Percentiles rank a stretch among this genome's conserved stretches.
These are phyloP conservation scores for Globisporangium camurandrum DNA, from an alignment of 352 stramenopile genomes.

Conservation along the genomic window DNA sequence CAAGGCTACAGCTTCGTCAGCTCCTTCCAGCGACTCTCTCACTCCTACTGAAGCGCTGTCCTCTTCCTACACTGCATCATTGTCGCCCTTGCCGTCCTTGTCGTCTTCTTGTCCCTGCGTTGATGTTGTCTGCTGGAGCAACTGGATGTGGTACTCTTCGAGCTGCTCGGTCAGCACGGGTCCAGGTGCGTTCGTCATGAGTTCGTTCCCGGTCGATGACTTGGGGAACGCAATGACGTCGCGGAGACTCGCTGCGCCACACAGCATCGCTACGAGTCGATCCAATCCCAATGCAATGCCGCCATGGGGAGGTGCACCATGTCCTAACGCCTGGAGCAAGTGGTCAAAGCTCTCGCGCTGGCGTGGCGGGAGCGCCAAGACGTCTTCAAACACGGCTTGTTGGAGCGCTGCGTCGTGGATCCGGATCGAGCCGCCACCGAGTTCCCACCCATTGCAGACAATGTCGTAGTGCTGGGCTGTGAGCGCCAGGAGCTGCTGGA, in stretches of 20 bases:
- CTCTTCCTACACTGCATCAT: no score
- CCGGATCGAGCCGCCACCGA: constrained; percentile 82
- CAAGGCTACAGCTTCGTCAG: no score
- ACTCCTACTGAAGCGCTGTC: no score
- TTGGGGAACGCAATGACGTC: constrained; percentile 91
- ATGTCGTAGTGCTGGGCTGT: constrained; percentile 83
- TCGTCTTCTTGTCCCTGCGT: no score
- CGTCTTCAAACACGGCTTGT: constrained; percentile 65
- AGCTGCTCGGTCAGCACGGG: constrained; percentile 60
- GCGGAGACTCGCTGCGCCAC: constrained; percentile 62
- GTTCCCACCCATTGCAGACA: constrained; percentile 85
- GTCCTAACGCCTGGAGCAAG: constrained; percentile 66
- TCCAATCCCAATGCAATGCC: constrained; percentile 85
- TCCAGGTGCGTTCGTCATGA: constrained; percentile 78
- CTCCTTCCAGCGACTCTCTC: no score
- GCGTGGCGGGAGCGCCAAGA: constrained; percentile 56
- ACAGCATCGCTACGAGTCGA: constrained; percentile 79
- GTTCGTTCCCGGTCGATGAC: constrained; percentile 79
- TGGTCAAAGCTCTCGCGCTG: constrained; percentile 82
- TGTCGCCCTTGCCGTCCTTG: no score
- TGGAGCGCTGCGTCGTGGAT: constrained; percentile 74
- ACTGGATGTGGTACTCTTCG: constrained; percentile 70
- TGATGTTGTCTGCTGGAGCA: no score
- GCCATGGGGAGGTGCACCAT: constrained; percentile 75
- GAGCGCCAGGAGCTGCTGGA: constrained; percentile 50